A percentile compares a stretch with the other conserved stretches of the same genome.
These are phyloP conservation scores for Thielaviopsis ethacetica DNA, from an alignment of 2,329 filamentous ascomycete species.

Conservation along the genomic window DNA sequence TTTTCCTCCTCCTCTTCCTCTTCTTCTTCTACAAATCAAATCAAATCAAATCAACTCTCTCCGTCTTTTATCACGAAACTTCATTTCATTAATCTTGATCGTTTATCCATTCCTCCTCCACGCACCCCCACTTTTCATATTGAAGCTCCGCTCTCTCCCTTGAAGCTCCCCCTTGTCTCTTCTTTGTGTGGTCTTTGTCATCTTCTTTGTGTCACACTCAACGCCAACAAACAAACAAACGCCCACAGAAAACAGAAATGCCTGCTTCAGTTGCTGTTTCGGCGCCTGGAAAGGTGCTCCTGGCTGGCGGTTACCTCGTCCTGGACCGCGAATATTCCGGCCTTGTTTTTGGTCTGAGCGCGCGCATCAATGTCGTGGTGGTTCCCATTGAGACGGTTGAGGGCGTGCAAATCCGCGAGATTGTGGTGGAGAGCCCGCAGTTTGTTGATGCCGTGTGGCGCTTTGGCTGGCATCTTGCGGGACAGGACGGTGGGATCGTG, in stretches of 20 bases:
- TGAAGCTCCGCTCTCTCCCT: not conserved
- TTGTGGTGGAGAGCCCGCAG: constrained; percentile 82
- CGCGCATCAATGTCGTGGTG: constrained; percentile 49
- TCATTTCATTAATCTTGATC: not conserved
- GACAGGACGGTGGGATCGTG: constrained; percentile 60
- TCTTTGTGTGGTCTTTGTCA: not conserved
- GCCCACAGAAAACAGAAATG: not conserved
- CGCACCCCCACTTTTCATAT: too few species aligned
- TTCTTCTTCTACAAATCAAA: not conserved
- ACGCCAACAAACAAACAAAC: not conserved
- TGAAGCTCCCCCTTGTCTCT: not conserved
- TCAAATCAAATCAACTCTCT: too few species aligned
- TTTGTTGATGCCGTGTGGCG: constrained; percentile 78
- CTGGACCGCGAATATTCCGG: constrained; percentile 77
- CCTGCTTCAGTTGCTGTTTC: constrained; percentile 45
- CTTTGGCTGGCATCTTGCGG: constrained; percentile 59
- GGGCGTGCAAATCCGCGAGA: constrained; percentile 50
- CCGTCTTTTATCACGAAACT: not conserved
- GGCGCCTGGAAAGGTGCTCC: constrained; percentile 87
- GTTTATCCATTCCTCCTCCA: too few species aligned
- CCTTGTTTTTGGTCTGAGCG: constrained; percentile 50
- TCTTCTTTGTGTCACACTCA: not conserved
- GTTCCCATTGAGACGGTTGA: constrained; percentile 39
- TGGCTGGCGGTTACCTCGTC: constrained; percentile 89
- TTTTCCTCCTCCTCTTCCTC: not conserved